A percentile compares a stretch with the other conserved stretches of the same genome.
Evolutionary conservation across 1,284 basidiomycete species (phyloP).

Genomic region (Papiliotrema laurentii): DNA sequence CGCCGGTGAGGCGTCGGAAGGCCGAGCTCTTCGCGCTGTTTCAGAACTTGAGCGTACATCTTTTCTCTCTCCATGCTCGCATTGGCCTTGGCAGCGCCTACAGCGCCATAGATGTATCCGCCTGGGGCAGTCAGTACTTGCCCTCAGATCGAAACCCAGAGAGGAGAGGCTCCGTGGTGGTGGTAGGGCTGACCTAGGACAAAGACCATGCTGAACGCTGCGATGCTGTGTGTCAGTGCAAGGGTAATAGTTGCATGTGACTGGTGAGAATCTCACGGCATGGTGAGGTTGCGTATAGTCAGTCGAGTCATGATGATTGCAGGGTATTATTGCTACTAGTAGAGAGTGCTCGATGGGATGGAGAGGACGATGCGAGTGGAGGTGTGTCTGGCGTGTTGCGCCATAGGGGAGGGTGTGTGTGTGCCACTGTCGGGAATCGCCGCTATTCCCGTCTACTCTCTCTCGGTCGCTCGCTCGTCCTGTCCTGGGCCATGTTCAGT

Average conservation of each 20-base stretch:
- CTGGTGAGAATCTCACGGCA: not conserved
- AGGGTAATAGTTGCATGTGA: not conserved
- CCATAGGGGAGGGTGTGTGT: too few species aligned
- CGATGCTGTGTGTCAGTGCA: conserved; percentile 12
- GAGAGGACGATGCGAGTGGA: not conserved
- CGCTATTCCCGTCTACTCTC: too few species aligned
- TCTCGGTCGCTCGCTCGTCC: too few species aligned
- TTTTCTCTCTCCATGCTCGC: conserved; percentile 21
- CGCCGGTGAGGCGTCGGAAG: conserved; percentile 11
- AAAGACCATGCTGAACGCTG: conserved; percentile 35
- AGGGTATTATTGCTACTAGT: too few species aligned
- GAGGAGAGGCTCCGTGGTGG: too few species aligned
- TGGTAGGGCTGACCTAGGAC: conserved; percentile 21
- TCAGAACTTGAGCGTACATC: conserved; percentile 8
- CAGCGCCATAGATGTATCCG: conserved; percentile 26
- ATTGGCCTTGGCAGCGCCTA: conserved; percentile 21
- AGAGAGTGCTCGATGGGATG: too few species aligned
- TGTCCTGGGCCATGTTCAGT: too few species aligned
- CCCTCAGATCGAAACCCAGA: not conserved
- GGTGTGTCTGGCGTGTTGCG: too few species aligned
- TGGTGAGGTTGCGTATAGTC: not conserved
- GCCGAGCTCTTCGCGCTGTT: conserved; percentile 13
- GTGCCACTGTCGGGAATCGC: too few species aligned
- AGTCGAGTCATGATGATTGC: not conserved
- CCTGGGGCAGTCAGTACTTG: conserved; percentile 6